A percentile compares a stretch with the other conserved stretches of the same genome.
Evolutionary conservation across 106 monocot species (phyloP).

Genomic region (Dendrobium chrysotoxum): DNA sequence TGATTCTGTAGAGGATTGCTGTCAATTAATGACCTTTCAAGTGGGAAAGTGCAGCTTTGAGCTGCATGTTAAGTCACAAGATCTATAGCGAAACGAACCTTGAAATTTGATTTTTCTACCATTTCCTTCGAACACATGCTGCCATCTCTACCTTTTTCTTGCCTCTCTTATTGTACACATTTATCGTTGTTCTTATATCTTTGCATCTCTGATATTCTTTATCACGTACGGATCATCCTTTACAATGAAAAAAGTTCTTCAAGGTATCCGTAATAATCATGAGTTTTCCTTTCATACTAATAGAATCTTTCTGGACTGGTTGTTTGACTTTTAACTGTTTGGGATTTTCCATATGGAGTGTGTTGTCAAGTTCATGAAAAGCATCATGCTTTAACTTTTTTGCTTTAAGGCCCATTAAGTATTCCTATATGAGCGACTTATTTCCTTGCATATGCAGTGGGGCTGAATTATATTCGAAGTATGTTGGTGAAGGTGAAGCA

Average conservation of each 20-base stretch:
- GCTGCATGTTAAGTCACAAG: neutral
- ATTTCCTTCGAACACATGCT: neutral
- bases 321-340: neutral
- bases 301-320: neutral
- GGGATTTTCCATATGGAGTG: neutral
- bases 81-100: neutral
- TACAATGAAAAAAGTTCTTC: neutral
- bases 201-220: neutral
- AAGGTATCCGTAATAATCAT: neutral
- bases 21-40: neutral
- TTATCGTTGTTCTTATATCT: neutral
- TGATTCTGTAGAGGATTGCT: neutral
- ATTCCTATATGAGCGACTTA: constrained; percentile 8
- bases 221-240: neutral
- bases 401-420: neutral
- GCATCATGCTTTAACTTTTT: neutral
- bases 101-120: neutral
- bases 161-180: neutral
- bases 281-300: neutral
- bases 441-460: constrained; percentile 37
- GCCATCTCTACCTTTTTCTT: neutral
- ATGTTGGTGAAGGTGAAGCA: constrained; percentile 98
- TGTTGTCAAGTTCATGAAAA: neutral
- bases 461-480: constrained; percentile 91
- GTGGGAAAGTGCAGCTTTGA: neutral